Base-by-base conservation (phyloP, 2,329 filamentous ascomycete genomes). In the Lithohypha guttulata region DNA sequence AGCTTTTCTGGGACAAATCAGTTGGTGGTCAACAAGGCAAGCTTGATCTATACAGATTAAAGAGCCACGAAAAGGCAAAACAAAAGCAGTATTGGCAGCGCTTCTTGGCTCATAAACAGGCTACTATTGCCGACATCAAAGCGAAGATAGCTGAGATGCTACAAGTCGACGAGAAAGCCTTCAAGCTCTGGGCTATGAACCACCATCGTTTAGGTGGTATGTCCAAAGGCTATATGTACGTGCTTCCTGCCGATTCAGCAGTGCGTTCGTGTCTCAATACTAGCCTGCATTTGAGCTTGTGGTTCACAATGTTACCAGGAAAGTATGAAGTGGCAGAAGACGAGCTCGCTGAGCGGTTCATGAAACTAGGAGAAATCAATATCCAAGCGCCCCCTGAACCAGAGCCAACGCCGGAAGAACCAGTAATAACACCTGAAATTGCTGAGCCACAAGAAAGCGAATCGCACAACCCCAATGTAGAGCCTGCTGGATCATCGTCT, bases 31-130 rank as follows among this genome's bases (percentile, higher is more conserved):
- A 60, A 29, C 44, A 48, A 36, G 63, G 61, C 34, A 49, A 65
- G 3, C 62, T 66, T 31, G 61, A 66, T 29, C 38, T 45, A 54
- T 58, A n/a, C 60, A 66, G 43, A 59, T 62, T 49, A 51, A 65
- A 42, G 35, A 45, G 14, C 26, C 22, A 31, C 19, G 19, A 9
- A 17, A 39, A 31, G 17, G 35, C 35, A 11, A 17, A 30, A 14
- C 47, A 44, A 19, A 38, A 39, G 9, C 26, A 43, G 20, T 42
- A 48, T 19, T 35, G 43, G 21, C 43, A 43, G 14, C 15, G 19
- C 2, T 27, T 39, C 5, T 30, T 27, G 15, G 25, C 35, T 27
- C 26, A 39, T 31, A 19, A 27, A n/a, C 14, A 21, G 5, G 26
- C 18, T 4, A 30, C 35, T 14, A 45, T 42, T 15, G 29, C 44